Conservation (phyloP, 768 basidiomycete species). For the Auricularia cornea region DNA sequence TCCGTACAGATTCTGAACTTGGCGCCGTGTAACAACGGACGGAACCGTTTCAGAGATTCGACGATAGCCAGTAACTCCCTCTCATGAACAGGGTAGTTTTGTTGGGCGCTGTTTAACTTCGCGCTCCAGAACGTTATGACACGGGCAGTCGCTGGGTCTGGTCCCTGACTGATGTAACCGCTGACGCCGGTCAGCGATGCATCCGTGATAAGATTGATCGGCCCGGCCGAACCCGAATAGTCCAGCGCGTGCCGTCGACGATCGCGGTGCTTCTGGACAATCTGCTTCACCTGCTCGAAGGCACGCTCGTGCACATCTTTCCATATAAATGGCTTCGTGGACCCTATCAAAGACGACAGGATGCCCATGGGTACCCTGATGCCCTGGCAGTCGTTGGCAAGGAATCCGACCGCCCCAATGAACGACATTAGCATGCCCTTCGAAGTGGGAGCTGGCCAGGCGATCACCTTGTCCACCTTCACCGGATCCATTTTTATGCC, state of each 20-base stretch:
- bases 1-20: constrained; percentile 3
- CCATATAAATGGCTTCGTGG: constrained; percentile 15
- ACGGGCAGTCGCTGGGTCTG: constrained; percentile 16
- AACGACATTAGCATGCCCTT: constrained; percentile 24
- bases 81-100: constrained; percentile 35
- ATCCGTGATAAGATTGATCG: constrained; percentile 25
- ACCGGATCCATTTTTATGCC: constrained; percentile 22
- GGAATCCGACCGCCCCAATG: constrained; percentile 30
- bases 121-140: constrained; percentile 28
- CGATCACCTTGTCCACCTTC: constrained; percentile 17
- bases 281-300: constrained; percentile 22
- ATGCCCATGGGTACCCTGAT: constrained; percentile 33
- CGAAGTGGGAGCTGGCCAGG: constrained; percentile 20
- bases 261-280: constrained; percentile 13
- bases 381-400: constrained; percentile 23
- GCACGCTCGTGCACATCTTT: constrained; percentile 21
- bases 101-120: constrained; percentile 29
- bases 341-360: constrained; percentile 16
- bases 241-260: constrained; percentile 9
- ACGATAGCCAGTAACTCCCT: constrained; percentile 28
- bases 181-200: constrained; percentile 23
- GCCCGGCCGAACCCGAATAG: constrained; percentile 13
- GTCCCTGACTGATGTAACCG: constrained; percentile 22
- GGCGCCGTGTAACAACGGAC: constrained; percentile 22
- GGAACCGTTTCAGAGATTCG: constrained; percentile 25